These are phyloP conservation scores for Amborella trichopoda DNA, from an alignment of 164 flowering plant species.

Conservation along the genomic window DNA sequence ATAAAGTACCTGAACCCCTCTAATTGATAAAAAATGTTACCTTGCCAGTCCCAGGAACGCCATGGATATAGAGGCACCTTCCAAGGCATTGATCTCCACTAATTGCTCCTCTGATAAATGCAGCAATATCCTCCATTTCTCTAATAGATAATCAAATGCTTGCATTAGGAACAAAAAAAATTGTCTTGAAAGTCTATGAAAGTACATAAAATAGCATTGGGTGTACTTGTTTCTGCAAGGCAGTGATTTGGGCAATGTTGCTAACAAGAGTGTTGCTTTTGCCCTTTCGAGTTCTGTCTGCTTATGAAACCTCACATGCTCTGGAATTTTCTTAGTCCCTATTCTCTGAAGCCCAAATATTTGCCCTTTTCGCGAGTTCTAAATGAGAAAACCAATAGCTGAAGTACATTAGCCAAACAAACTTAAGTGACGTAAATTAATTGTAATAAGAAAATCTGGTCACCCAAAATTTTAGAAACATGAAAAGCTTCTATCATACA, in stretches of 20 bases:
- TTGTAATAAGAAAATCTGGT: background rate
- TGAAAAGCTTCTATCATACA: no score
- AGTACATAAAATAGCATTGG: background rate
- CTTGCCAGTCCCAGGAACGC: constrained; percentile 99
- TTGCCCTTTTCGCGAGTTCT: constrained; percentile 72
- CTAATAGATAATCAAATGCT: constrained; percentile 34
- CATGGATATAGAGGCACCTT: constrained; percentile 93
- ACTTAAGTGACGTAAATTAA: no score
- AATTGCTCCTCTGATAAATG: constrained; percentile 72
- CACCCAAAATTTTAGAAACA: constrained; percentile 3
- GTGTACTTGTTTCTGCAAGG: constrained; percentile 91
- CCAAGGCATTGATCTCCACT: constrained; percentile 84
- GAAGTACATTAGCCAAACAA: constrained; percentile 2
- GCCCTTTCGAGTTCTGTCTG: constrained; percentile 86
- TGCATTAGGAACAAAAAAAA: no score
- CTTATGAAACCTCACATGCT: constrained; percentile 73
- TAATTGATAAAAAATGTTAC: constrained; percentile 23
- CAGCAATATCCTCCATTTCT: constrained; percentile 87
- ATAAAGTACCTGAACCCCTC: no score
- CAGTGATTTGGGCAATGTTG: constrained; percentile 70
- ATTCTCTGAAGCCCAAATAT: constrained; percentile 79
- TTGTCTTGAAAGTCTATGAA: no score
- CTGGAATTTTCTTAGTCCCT: constrained; percentile 78
- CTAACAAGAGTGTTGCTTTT: constrained; percentile 60
- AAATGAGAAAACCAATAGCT: no score